A percentile compares a stretch with the other conserved stretches of the same genome.
Conservation (phyloP, 768 basidiomycete species). For the Tulasnella sp. region DNA sequence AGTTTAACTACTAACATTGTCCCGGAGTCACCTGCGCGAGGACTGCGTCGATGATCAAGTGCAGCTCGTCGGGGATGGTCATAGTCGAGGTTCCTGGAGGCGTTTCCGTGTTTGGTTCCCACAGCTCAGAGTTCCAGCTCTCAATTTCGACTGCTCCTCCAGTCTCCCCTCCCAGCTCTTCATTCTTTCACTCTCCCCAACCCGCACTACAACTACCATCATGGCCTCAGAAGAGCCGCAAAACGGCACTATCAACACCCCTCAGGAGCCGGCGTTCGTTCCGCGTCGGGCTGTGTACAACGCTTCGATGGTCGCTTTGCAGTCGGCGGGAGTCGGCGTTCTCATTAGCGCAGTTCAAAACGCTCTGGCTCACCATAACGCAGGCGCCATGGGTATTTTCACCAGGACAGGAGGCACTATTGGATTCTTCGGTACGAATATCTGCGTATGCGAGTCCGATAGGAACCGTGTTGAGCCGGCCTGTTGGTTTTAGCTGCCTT, state of each 20-base stretch:
- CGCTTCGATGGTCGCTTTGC: constrained; percentile 24
- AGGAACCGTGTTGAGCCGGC: not conserved
- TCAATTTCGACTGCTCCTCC: not conserved
- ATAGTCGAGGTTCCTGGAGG: not conserved
- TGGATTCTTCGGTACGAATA: constrained; percentile 76
- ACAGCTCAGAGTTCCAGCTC: not conserved
- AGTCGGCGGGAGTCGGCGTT: constrained; percentile 30
- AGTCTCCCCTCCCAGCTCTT: not conserved
- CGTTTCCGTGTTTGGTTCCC: not conserved
- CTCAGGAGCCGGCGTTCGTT: constrained; percentile 5
- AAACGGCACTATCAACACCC: not conserved
- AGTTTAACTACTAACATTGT: not conserved
- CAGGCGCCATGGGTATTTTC: constrained; percentile 75
- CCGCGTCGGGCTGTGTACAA: constrained; percentile 14
- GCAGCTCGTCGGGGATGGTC: not conserved
- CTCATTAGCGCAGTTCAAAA: constrained; percentile 52
- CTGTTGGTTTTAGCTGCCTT: constrained; percentile 53
- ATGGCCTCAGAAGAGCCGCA: constrained; percentile 3
- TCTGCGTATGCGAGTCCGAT: not conserved
- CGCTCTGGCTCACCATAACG: constrained; percentile 62
- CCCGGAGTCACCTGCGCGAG: not conserved
- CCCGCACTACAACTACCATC: not conserved
- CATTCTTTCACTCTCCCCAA: not conserved
- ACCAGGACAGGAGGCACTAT: constrained; percentile 83
- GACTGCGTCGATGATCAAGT: not conserved